Base-by-base conservation (phyloP, 148 eudicot genomes). In the Pouteria glomerata region DNA sequence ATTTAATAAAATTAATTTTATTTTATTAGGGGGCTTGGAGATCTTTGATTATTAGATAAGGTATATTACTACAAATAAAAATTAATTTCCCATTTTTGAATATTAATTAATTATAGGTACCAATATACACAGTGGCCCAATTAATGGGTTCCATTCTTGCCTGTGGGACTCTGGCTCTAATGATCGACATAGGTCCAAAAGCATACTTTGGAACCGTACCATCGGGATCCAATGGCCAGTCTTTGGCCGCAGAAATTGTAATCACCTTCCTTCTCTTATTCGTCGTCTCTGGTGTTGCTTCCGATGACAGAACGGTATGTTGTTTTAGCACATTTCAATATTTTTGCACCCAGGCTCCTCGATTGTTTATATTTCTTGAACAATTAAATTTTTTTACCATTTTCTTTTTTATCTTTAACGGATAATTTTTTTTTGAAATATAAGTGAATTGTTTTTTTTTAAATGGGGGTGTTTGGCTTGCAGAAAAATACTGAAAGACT, bases 231-330 rank as follows among this genome's bases (percentile, higher is more conserved):
- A 42, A 79, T 39, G 48, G 14, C 0, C 98, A 93, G 70, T 87
- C 98, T 13, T 68, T 93, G 0, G 84, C 72, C 21, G 81, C 87
- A 10, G 98, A 93, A 74, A 87, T 93, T 30, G 39, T 93, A 73
- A 83, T 86, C 48, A 78, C 93, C 19, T 93, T 93, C 77, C 81
- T 91, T 51, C 72, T 93, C 30, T 89, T 93, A 97, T 93, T 93
- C 35, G 88, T 87, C 55, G 73, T 93, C 19, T 93, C 87, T 5
- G 97, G 92, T 3, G 97, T 88, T 8, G 81, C 84, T 0, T 89
- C 95, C 2, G 98, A 93, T 71, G 70, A 52, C 41, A 69, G 92
- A 61, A 91, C 98, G n/a, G 98, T 93, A 77, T 42, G 86, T 81
- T 8, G 1, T 6, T 41, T 2, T 26, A 5, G 2, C 44, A 1